These are phyloP conservation scores for Phellopilus nigrolimitatus DNA, from an alignment of 1,284 basidiomycete species.

Conservation along the genomic window DNA sequence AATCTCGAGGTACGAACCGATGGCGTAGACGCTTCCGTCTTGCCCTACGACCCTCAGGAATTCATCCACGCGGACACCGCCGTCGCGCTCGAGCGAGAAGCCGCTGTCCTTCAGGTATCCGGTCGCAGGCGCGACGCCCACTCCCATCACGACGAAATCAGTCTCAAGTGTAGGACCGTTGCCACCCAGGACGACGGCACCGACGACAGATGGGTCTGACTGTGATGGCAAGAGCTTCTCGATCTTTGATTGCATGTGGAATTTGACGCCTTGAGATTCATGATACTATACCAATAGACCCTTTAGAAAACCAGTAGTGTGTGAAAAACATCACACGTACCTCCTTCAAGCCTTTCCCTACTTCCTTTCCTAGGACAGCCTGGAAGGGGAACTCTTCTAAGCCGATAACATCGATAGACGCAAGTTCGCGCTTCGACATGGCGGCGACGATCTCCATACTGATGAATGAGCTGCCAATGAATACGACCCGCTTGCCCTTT, in stretches of 20 bases:
- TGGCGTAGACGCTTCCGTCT: constrained; percentile 68
- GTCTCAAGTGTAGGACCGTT: constrained; percentile 63
- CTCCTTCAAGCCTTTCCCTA: constrained; percentile 79
- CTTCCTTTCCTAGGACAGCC: constrained; percentile 72
- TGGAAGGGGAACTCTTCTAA: constrained; percentile 86
- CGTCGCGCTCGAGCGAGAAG: constrained; percentile 72
- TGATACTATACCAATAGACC: constrained; percentile 49
- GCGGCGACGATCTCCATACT: constrained; percentile 88
- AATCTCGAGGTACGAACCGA: constrained; percentile 66
- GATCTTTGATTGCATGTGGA: constrained; percentile 76
- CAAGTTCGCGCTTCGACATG: constrained; percentile 69
- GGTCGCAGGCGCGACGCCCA: constrained; percentile 86
- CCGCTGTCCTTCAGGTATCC: constrained; percentile 71
- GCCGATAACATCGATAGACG: constrained; percentile 78
- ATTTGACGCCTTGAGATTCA: constrained; percentile 78
- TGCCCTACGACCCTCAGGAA: constrained; percentile 64
- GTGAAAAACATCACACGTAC: constrained; percentile 32
- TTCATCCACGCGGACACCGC: constrained; percentile 80
- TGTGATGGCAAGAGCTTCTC: constrained; percentile 66
- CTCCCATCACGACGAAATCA: constrained; percentile 84
- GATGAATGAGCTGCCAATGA: constrained; percentile 92
- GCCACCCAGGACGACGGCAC: constrained; percentile 64
- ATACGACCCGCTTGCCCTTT: constrained; percentile 74
- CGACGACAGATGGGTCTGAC: constrained; percentile 40
- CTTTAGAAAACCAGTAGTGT: constrained; percentile 22